Conservation (phyloP, 768 basidiomycete species). For the Crucibulum laeve region DNA sequence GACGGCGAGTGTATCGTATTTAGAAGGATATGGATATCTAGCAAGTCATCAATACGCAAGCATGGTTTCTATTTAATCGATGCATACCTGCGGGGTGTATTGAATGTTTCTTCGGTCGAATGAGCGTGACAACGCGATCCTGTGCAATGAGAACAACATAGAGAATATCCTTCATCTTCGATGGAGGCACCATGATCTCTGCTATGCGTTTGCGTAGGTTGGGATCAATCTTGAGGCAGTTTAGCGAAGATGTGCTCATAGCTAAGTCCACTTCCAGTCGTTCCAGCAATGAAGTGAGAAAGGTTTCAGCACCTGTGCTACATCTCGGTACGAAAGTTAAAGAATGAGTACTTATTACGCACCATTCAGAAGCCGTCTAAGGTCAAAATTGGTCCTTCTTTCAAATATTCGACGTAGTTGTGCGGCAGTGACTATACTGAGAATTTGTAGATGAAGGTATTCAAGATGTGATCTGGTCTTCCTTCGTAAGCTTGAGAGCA, state of each 20-base stretch:
- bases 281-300: conserved; percentile 67
- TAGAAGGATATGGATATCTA: conserved; percentile 88
- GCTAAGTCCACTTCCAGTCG: conserved; percentile 77
- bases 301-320: conserved; percentile 69
- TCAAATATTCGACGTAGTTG: conserved; percentile 88
- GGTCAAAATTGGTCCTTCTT: conserved; percentile 86
- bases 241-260: conserved; percentile 75
- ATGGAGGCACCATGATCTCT: conserved; percentile 72
- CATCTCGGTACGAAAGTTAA: neutral
- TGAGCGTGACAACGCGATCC: conserved; percentile 77
- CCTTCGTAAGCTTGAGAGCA: conserved; percentile 43
- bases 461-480: conserved; percentile 94
- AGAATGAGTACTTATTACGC: neutral
- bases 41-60: conserved; percentile 2
- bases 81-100: conserved; percentile 83
- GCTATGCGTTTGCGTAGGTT: conserved; percentile 69
- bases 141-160: conserved; percentile 85
- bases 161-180: conserved; percentile 89
- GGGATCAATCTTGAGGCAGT: conserved; percentile 75
- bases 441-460: conserved; percentile 89
- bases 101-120: conserved; percentile 88
- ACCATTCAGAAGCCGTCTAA: conserved; percentile 73
- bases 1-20: conserved; percentile 88
- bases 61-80: neutral
- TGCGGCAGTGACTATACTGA: conserved; percentile 82